Base-by-base conservation (phyloP, 2,329 filamentous ascomycete genomes). In the Aureobasidium sp. region DNA sequence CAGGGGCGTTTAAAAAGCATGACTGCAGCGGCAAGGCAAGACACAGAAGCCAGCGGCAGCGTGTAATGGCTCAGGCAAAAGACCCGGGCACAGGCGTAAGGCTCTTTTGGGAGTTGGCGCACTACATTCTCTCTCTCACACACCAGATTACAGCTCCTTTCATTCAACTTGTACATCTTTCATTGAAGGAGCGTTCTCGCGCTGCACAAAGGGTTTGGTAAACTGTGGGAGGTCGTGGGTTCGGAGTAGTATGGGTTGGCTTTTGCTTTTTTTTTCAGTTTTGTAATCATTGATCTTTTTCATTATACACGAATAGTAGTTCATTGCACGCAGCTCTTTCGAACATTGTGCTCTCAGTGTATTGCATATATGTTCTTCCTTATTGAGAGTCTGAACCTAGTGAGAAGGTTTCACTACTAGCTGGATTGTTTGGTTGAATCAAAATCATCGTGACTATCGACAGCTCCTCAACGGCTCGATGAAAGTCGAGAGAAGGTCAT, bases 201-300 rank as follows among this genome's bases (percentile, higher is more conserved):
- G 40, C 40, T 47, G 54, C 54, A 57, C 55, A 58, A 58, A 58
- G 15, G 43, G 55, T 29, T 58, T 37, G 55, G 55, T n/a, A 47
- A 33, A 55, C 27, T 55, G 51, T 33, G 37, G 51, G 51, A 31
- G 17, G 40, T 25, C 17, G 7, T 3, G 40, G 19, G 11, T 23
- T 27, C 23, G 23, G 55, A 47, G 55, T 42, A 55, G 51, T 55
- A 55, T 42, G 27, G 35, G 11, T 23, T 13, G 54, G 33, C 13
- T 47, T 40, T 40, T 47, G 43, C 21, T 58, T 49, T 57, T 21
- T 47, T 40, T 57, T 21, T 27, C 19, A 29, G 25, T 37, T 58
- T 35, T 57, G 43, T 57, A 47, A 57, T 57, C 27, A 19, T 35
- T 46, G 38, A 10, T 27, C 11, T 17, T 19, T 46, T 49, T 21